These are phyloP conservation scores for Pythium rhizo-oryzae DNA, from an alignment of 352 stramenopile genomes.

Conservation along the genomic window DNA sequence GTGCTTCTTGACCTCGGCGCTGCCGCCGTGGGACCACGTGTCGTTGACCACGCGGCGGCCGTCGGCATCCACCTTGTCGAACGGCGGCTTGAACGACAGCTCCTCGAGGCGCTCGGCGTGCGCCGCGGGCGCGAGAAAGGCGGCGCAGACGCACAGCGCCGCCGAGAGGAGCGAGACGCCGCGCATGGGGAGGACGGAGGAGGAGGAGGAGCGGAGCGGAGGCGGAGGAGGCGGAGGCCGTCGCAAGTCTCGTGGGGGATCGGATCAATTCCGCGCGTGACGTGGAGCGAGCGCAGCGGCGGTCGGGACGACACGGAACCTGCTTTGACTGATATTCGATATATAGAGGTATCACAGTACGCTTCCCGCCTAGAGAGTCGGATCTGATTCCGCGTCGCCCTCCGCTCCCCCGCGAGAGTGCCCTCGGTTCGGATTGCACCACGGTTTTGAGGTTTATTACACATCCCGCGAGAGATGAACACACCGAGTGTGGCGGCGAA, in stretches of 20 bases:
- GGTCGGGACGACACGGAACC: background rate
- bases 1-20: constrained; percentile 81
- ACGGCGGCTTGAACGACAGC: constrained; percentile 80
- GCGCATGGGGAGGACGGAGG: constrained; percentile 8
- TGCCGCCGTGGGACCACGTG: constrained; percentile 74
- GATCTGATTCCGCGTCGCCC: constrained; percentile 17
- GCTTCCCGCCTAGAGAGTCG: constrained; percentile 9
- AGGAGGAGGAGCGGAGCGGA: background rate
- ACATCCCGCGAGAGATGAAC: constrained; percentile 7
- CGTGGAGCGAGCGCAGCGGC: constrained; percentile 26
- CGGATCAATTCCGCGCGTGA: constrained; percentile 24
- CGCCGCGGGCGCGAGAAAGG: constrained; percentile 8
- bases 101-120: constrained; percentile 51
- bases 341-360: constrained; percentile 1
- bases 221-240: background rate
- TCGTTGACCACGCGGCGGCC: constrained; percentile 73
- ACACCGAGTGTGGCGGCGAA: background rate
- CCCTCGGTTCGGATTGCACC: background rate
- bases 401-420: constrained; percentile 10
- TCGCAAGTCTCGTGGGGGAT: background rate
- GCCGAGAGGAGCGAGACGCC: constrained; percentile 15
- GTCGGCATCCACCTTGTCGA: constrained; percentile 63
- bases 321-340: background rate
- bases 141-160: constrained; percentile 41
- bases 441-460: constrained; percentile 13